Evolutionary conservation across 306 rosid genomes (phyloP).

Genomic region (Amphicarpaea edgeworthii): DNA sequence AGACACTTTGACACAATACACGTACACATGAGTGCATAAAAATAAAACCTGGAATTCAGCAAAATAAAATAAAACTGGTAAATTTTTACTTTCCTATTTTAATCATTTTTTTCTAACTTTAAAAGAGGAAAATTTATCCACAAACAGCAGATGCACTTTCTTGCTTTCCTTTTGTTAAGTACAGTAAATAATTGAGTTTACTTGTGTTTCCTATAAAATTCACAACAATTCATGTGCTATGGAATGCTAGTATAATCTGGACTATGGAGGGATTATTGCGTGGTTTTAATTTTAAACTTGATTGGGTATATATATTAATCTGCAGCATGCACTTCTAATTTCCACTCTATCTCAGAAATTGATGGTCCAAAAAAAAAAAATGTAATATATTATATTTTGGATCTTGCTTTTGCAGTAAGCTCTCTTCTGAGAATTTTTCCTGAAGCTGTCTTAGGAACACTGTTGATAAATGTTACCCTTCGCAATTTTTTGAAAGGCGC

Average conservation of each 20-base stretch:
- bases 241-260: not conserved
- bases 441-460: conserved; percentile 78
- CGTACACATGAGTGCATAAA: too few species aligned
- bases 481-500: conserved; percentile 85
- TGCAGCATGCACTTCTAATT: not conserved
- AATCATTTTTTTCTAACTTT: too few species aligned
- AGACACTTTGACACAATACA: too few species aligned
- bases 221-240: not conserved
- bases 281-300: not conserved
- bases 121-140: too few species aligned
- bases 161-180: not conserved
- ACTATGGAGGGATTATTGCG: not conserved
- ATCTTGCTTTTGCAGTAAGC: conserved; percentile 71
- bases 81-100: too few species aligned
- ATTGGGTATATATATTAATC: not conserved
- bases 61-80: too few species aligned
- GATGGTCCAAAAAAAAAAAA: not conserved
- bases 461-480: conserved; percentile 74
- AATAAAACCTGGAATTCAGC: too few species aligned
- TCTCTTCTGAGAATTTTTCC: conserved; percentile 93
- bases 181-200: not conserved
- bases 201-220: not conserved
- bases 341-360: not conserved
- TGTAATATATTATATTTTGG: conserved; percentile 59
- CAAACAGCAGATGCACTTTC: too few species aligned